Percentiles rank a stretch among this genome's conserved stretches.
Conservation (phyloP, 2,329 filamentous ascomycete genomes). For the Neofusicoccum umdonicola region DNA sequence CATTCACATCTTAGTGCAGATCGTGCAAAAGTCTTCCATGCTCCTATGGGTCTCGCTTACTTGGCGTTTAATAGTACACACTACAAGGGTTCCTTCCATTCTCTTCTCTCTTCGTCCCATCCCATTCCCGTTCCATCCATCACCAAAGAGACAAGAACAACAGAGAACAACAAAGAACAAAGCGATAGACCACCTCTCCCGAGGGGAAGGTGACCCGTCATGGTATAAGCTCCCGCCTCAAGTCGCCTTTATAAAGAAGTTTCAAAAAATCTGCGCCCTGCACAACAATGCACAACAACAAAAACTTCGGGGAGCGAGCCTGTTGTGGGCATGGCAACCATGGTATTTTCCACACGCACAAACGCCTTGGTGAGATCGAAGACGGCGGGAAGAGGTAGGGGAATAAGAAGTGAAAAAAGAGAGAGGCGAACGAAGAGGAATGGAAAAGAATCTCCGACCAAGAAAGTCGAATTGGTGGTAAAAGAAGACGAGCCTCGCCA, state of each 20-base stretch:
- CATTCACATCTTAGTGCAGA: neutral
- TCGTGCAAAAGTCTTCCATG: neutral
- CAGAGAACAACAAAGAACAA: neutral
- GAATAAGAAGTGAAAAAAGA: neutral
- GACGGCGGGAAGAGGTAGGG: neutral
- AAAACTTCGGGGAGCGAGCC: neutral
- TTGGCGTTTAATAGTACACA: conserved; percentile 10
- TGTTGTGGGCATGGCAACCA: neutral
- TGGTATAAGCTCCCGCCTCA: neutral
- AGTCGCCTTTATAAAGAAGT: neutral
- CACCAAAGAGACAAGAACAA: neutral
- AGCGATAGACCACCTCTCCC: too few species aligned
- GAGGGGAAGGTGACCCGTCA: neutral
- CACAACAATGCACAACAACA: neutral
- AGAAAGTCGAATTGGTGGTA: neutral
- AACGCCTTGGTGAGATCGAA: neutral
- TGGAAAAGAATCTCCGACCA: neutral
- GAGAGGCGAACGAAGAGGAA: neutral
- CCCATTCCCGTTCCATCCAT: neutral
- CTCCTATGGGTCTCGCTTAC: neutral
- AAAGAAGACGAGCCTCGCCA: neutral
- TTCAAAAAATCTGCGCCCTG: conserved; percentile 24
- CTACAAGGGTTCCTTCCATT: neutral
- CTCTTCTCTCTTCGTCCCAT: neutral
- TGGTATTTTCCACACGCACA: neutral